Evolutionary conservation across 192 early-diverging fungal genomes (phyloP).

Genomic region (Backusella macrospora): DNA sequence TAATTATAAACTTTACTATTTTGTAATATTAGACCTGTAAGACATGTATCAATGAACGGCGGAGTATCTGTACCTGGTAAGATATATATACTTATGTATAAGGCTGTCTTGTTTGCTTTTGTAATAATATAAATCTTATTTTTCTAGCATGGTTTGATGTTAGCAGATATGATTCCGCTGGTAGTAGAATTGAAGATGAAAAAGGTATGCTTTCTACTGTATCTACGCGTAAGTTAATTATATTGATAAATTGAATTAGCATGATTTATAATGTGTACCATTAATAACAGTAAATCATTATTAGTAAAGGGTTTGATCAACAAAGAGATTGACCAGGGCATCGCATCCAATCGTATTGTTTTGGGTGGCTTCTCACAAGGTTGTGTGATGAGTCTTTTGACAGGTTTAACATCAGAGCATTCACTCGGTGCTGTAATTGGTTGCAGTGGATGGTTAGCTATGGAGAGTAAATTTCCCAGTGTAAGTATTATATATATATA

Average conservation of each 20-base stretch:
- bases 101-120: neutral
- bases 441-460: conserved; percentile 82
- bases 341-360: conserved; percentile 82
- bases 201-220: conserved; percentile 68
- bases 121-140: neutral
- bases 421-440: conserved; percentile 71
- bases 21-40: conserved; percentile 43
- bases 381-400: conserved; percentile 71
- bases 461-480: conserved; percentile 49
- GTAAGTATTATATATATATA: conserved; percentile 30
- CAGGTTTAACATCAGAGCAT: conserved; percentile 68
- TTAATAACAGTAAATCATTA: neutral
- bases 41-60: conserved; percentile 76
- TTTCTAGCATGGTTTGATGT: conserved; percentile 83
- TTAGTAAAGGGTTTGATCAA: conserved; percentile 61
- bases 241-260: neutral
- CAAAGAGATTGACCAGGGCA: conserved; percentile 77
- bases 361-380: conserved; percentile 95
- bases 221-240: conserved; percentile 34
- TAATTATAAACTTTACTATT: neutral
- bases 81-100: neutral
- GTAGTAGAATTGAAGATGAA: conserved; percentile 65
- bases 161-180: conserved; percentile 46
- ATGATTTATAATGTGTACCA: no score
- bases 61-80: conserved; percentile 79